phyloP scores from a whole-genome alignment of 2,329 filamentous ascomycete species.

The Paraphoma chrysanthemicola region DNA sequence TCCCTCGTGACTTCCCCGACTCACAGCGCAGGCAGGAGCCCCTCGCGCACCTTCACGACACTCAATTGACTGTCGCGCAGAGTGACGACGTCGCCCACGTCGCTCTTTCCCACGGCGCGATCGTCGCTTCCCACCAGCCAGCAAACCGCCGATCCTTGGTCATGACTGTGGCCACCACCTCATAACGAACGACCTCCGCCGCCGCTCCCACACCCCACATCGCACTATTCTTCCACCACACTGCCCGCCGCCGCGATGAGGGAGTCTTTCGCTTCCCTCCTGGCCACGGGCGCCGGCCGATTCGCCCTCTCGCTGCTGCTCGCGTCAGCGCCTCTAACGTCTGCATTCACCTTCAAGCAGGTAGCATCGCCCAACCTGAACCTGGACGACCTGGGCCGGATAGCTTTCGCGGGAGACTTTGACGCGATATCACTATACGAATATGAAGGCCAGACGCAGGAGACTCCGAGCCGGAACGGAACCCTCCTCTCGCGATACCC shows the following conservation, averaged over 20 bases:
- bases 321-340: conserved; percentile 25
- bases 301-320: conserved; percentile 45
- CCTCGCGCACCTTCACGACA: background rate
- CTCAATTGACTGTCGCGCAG: conserved; percentile 6
- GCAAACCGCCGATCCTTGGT: conserved; percentile 9
- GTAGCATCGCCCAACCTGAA: conserved; percentile 77
- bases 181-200: conserved; percentile 10
- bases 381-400: conserved; percentile 76
- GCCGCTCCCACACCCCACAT: conserved; percentile 9
- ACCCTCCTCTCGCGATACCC: conserved; percentile 82
- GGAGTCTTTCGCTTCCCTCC: conserved; percentile 45
- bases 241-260: conserved; percentile 43
- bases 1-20: background rate
- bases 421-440: conserved; percentile 89
- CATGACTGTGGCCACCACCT: conserved; percentile 26
- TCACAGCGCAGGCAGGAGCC: background rate
- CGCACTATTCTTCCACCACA: conserved; percentile 27
- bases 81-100: conserved; percentile 1
- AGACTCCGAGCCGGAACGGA: conserved; percentile 72
- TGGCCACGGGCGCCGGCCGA: conserved; percentile 47
- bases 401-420: conserved; percentile 89
- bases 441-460: conserved; percentile 79
- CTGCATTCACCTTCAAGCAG: conserved; percentile 61
- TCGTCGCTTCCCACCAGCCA: conserved; percentile 13
- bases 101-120: conserved; percentile 12